These are phyloP conservation scores for Fusarium lateritium DNA, from an alignment of 2,329 filamentous ascomycete genomes.

Conservation along the genomic window DNA sequence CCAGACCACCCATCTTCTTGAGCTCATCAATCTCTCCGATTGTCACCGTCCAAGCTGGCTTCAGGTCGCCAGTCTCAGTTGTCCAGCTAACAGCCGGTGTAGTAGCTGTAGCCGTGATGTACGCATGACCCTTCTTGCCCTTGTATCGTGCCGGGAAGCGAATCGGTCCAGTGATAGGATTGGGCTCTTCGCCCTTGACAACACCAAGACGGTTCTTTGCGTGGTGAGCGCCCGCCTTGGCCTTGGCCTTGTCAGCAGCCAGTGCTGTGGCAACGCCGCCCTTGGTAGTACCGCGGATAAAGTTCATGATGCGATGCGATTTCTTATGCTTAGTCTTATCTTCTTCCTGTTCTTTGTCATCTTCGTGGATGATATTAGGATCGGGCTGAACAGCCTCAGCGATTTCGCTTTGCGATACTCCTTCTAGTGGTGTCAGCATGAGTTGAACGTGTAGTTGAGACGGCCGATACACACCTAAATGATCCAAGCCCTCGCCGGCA, in stretches of 20 bases:
- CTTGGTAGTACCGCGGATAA: constrained; percentile 79
- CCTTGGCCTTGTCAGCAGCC: constrained; percentile 79
- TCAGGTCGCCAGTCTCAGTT: constrained; percentile 67
- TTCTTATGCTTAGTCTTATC: constrained; percentile 63
- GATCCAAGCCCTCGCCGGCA: constrained; percentile 56
- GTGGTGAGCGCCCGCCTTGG: constrained; percentile 68
- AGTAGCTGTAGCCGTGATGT: constrained; percentile 76
- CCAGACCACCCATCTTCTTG: constrained; percentile 84
- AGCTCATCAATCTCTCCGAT: constrained; percentile 80
- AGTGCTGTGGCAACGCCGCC: constrained; percentile 81
- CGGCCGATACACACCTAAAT: constrained; percentile 51
- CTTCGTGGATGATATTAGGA: constrained; percentile 55
- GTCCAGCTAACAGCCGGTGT: constrained; percentile 78
- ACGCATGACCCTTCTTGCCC: constrained; percentile 80
- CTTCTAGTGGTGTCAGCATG: constrained; percentile 49
- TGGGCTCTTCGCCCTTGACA: constrained; percentile 61
- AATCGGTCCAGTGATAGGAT: constrained; percentile 74
- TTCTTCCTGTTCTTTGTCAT: constrained; percentile 62
- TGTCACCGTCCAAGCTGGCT: constrained; percentile 78
- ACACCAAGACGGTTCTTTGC: constrained; percentile 82
- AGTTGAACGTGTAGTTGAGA: neutral
- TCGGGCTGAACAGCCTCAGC: constrained; percentile 68
- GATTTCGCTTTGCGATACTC: constrained; percentile 76
- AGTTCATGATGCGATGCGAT: constrained; percentile 65
- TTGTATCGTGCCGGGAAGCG: constrained; percentile 81